Evolutionary conservation across 2,329 filamentous ascomycete genomes (phyloP).

Genomic region (Colletotrichum salicis): DNA sequence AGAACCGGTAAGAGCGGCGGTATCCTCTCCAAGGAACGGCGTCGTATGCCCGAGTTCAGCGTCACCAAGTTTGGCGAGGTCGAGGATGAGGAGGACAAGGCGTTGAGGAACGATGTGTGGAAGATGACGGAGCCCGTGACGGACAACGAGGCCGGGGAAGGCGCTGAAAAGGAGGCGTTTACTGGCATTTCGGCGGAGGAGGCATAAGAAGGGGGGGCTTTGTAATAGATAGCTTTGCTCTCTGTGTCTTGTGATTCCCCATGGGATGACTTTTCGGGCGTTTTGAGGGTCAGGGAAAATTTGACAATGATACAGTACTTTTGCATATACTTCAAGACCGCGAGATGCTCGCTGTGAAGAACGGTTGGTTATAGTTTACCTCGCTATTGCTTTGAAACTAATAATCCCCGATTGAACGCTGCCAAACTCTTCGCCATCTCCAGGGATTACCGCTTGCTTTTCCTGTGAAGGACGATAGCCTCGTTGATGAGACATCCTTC

Average conservation of each 20-base stretch:
- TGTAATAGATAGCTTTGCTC: conserved; percentile 1
- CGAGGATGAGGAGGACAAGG: conserved; percentile 55
- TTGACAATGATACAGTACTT: conserved; percentile 26
- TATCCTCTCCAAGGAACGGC: conserved; percentile 42
- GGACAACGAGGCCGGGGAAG: conserved; percentile 8
- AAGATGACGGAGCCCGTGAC: conserved; percentile 33
- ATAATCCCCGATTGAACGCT: no score
- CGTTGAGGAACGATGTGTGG: conserved; percentile 36
- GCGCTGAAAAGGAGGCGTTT: conserved; percentile 22
- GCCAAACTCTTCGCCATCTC: no score
- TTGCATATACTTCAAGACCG: conserved; percentile 1
- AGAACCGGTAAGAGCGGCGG: conserved; percentile 38
- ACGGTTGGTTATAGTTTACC: neutral
- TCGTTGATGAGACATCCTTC: no score
- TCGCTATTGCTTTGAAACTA: neutral
- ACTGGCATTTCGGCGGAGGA: conserved; percentile 32
- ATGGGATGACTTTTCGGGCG: conserved; percentile 22
- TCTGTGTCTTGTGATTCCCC: conserved; percentile 13
- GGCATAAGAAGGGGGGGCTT: conserved; percentile 3
- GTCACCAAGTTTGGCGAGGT: conserved; percentile 65
- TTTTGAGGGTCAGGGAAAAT: conserved; percentile 33
- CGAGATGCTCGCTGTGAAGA: neutral
- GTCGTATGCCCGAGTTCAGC: conserved; percentile 62
- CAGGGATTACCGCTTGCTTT: no score
- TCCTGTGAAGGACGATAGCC: no score